Base-by-base conservation (phyloP, 2,329 filamentous ascomycete genomes). In the Xylariomycetidae sp. region DNA sequence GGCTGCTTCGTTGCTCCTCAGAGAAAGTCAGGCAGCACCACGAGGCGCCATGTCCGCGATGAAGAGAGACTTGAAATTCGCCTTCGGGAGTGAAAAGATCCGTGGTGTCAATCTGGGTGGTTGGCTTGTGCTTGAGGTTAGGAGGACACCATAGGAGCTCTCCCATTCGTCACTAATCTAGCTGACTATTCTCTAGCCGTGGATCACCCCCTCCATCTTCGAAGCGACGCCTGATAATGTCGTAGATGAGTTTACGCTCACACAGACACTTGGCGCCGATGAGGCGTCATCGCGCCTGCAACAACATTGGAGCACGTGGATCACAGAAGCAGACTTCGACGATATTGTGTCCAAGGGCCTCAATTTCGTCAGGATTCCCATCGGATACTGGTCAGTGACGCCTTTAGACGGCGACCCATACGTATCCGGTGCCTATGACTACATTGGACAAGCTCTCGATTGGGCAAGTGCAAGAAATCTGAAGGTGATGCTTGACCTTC, bases 141-240 rank as follows among this genome's bases (percentile, higher is more conserved):
- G 30, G 4, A 29, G 17, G 19, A 7, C 14, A 11, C n/a, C 2
- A n/a, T 16, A n/a, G 7, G 15, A 16, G 19, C 18, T 20, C 10
- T 13, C 18, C 6, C 10, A 18, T 25, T 13, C 16, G 3, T 27
- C 9, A 4, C 13, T 16, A 12, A 6, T 5, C 12, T 14, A 30
- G 27, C 37, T 37, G 31, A 38, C 19, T 16, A n/a, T 13, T 25
- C 62, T 86, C 16, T 82, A 88, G 54, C 84, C 84, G 1, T 86
- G 85, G 55, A 88, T 88, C 48, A 82, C 79, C 2, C 84, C 84
- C 0, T 87, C 83, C 1, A 66, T 85, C 27, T 88, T 88, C 58
- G 64, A 71, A 23, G 23, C 33, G 50, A 56, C 22, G 81, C 44
- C 33, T 3, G 32, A 36, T 7, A 51, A 49, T 22, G 42, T 70